Base-by-base conservation (phyloP, 495 filamentous ascomycete species). In the Penicillium arizonense region DNA sequence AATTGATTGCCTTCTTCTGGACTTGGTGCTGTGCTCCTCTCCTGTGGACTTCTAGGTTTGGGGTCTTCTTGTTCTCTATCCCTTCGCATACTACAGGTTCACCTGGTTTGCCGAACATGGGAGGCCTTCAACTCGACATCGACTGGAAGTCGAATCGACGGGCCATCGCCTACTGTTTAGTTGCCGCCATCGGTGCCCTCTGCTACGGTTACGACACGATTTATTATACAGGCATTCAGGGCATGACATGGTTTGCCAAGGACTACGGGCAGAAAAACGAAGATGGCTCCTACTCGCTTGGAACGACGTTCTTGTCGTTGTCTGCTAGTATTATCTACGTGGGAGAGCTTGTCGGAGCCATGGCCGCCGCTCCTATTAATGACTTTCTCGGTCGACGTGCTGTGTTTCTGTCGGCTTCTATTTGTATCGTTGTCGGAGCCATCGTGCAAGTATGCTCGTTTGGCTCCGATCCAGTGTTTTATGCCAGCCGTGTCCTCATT, bases 221-320 rank as follows among this genome's bases (percentile, higher is more conserved):
- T 5, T 67, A 67, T 52, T 67, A 67, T 38, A 67, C 57, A 18
- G 64, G 64, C 0, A 67, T 67, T 24, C 57, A 59, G 23, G 64
- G 61, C 24, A 67, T 67, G 64, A 23, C 39, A n/a, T 50, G 37
- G 32, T 63, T 67, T 28, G 47, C 34, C 3, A 53, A 53, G 10
- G 63, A 66, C 59, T 66, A 57, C 39, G 62, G 59, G 1, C 46
- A 51, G 13, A 11, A 62, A 18, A 44, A 16, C 12, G 35, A 37
- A 32, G 55, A 60, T 35, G 57, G 58, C 6, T 30, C 49, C n/a
- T 59, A 53, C 28, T 28, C 47, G 16, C 50, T 63, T 0, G 47
- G 33, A 13, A 66, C 63, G 5, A 41, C 45, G 10, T 66, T 66
- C 40, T 47, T 56, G 12, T 63, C 63, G 18, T 11, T 67, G 11